These are phyloP conservation scores for Stromatinia cepivora DNA, from an alignment of 2,329 filamentous ascomycete genomes.

Conservation along the genomic window DNA sequence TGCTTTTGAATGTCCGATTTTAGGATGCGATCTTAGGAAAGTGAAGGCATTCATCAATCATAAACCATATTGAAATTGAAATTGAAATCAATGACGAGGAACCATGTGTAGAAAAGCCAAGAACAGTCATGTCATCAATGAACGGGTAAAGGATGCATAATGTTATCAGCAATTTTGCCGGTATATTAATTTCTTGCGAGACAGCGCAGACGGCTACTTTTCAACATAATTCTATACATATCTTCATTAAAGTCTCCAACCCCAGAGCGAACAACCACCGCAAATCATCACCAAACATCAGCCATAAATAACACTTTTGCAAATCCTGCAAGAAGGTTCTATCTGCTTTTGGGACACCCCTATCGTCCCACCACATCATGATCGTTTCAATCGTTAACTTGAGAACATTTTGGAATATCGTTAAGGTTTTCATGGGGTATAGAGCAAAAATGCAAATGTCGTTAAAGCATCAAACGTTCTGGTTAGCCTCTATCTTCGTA, in stretches of 20 bases:
- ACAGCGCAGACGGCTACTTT: background rate
- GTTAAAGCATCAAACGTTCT: constrained; percentile 6
- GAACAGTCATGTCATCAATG: background rate
- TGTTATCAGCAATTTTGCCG: constrained; percentile 4
- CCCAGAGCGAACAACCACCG: background rate
- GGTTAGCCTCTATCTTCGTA: background rate
- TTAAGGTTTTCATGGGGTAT: constrained; percentile 4
- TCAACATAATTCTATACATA: background rate
- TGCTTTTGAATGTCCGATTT: background rate
- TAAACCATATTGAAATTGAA: no score
- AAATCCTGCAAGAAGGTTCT: background rate
- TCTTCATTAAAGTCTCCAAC: background rate
- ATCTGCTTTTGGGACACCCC: background rate
- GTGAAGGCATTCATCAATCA: background rate
- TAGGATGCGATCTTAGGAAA: constrained; percentile 17
- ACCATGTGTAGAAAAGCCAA: background rate
- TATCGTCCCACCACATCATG: background rate
- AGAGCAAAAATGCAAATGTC: constrained; percentile 17
- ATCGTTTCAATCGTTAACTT: background rate
- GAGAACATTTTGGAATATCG: background rate
- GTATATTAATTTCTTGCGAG: constrained; percentile 7
- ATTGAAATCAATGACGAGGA: background rate
- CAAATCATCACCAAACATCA: background rate
- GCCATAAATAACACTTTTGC: background rate
- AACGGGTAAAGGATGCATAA: background rate